A percentile compares a stretch with the other conserved stretches of the same genome.
Conservation (phyloP, 306 rosid species). For the Abrus pulchellus region DNA sequence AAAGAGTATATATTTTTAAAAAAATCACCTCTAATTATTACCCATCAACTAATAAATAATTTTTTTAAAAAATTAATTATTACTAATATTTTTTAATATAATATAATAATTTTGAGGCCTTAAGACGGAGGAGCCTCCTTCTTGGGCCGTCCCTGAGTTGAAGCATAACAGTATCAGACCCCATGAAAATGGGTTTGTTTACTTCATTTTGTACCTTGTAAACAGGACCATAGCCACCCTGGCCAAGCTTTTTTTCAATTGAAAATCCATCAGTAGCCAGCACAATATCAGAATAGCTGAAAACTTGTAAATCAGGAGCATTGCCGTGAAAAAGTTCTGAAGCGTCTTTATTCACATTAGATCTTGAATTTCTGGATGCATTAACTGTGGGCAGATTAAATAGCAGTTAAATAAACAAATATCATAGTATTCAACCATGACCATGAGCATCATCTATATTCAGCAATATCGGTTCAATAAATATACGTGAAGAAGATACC, state of each 20-base stretch:
- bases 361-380: not conserved
- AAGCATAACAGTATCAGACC: not conserved
- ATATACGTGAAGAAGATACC: not conserved
- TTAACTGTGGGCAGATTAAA: not conserved
- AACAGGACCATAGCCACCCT: slow-evolving; percentile 70
- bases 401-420: not conserved
- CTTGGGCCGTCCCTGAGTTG: too few relatives aligned
- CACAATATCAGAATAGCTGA: slow-evolving; percentile 39
- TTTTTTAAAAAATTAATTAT: too few relatives aligned
- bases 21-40: too few relatives aligned
- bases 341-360: not conserved
- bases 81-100: too few relatives aligned
- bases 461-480: not conserved
- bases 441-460: not conserved
- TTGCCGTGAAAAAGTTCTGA: slow-evolving; percentile 40
- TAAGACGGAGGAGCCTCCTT: too few relatives aligned
- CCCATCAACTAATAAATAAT: too few relatives aligned
- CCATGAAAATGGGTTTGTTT: not conserved
- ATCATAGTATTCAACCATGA: not conserved
- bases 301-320: slow-evolving; percentile 48
- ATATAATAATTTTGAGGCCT: too few relatives aligned
- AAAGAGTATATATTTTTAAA: too few relatives aligned
- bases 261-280: slow-evolving; percentile 53
- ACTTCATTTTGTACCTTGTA: slow-evolving; percentile 49
- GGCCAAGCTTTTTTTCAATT: slow-evolving; percentile 59